Evolutionary conservation across 192 early-diverging fungal species (phyloP), one percentile per base, ranked within the genome.

Genomic region (Coemansia sp.): DNA sequence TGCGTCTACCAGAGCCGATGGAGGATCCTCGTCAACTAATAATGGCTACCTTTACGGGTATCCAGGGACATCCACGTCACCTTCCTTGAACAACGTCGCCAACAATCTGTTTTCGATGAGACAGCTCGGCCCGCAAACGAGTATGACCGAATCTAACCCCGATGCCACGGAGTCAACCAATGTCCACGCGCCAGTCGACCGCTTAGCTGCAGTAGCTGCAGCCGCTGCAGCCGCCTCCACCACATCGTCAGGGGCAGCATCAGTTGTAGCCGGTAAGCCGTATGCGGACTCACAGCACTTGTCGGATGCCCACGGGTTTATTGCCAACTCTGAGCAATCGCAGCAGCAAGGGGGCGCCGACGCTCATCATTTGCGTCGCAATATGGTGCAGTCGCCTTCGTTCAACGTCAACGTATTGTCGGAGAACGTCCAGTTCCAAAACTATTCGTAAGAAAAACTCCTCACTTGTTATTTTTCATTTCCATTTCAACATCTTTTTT

Each of bases 81-180:
- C 80, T 8, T 71, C 80, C 0, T 63, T 82, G 4, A 83, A 83
- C 50, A 76, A 74, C 10, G 80, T 83, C 1, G 80, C 80, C 17
- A 65, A 21, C 27, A 83, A 78, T 38, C 53, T 83, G 48, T 83
- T 78, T 57, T 76, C 79, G 27, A 42, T 82, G 44, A 48, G 79
- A 0, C 78, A 80, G 34, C 34, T 65, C 14, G 45, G 68, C 39
- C 19, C 63, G 0, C 63, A 58, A 5, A 5, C 38, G 5, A 53
- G 11, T 9, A 53, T 53, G 29, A 15, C 29, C 4, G 55, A 58
- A 29, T 32, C 55, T 15, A 53, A 53, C 10, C 1, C 51, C 8
- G 55, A 58, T 5, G 62, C 38, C 8, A 19, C 31, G 9, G 19
- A 19, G 19, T 41, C 27, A 1, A 23, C 3, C 3, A 39, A 62